Evolutionary conservation across 257 asterid species (phyloP), one percentile per base, ranked within the genome.

Genomic region (Echites panduratus): DNA sequence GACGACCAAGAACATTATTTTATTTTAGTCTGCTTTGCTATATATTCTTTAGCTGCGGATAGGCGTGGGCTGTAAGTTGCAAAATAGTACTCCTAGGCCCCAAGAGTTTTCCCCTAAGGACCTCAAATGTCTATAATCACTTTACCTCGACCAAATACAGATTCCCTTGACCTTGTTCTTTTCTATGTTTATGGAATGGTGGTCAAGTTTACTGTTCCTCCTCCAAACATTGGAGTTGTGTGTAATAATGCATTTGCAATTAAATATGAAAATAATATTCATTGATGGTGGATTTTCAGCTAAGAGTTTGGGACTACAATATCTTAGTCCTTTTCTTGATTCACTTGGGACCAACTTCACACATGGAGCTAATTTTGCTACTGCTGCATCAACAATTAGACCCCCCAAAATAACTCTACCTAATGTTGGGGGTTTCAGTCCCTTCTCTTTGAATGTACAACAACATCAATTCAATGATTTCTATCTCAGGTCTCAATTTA

Each of bases 351-450:
- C 97, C 45, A 91, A 94, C 80, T 94, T 94, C 85, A 86, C 73
- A 11, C 86, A 87, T 68, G 98, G 98, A 77, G 96, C 96, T 78
- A 93, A 93, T 75, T 93, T 93, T 43, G 98, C 98, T 5, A 91
- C 96, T 0, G 98, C 96, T 19, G 98, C 96, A 52, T 94, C 98
- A 20, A 88, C 96, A 4, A 81, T 94, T 24, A 84, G 97, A 72
- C 96, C 96, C 1, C 98, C 83, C 64, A 91, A 90, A 82, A 85
- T 90, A 26, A 88, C 91, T 63, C 79, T 85, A 1, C 84, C 82
- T 17, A 94, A 89, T 73, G 8, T 7, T 20, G 86, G 95, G 74
- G 97, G 96, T 9, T 94, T 83, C 80, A 94, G 96, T 77, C 97
- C 98, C 24, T 74, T 94, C 52, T 89, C 96, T 27, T 58, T 94